These are phyloP conservation scores for Tuber magnatum DNA, from an alignment of 495 filamentous ascomycete genomes.

Conservation along the genomic window DNA sequence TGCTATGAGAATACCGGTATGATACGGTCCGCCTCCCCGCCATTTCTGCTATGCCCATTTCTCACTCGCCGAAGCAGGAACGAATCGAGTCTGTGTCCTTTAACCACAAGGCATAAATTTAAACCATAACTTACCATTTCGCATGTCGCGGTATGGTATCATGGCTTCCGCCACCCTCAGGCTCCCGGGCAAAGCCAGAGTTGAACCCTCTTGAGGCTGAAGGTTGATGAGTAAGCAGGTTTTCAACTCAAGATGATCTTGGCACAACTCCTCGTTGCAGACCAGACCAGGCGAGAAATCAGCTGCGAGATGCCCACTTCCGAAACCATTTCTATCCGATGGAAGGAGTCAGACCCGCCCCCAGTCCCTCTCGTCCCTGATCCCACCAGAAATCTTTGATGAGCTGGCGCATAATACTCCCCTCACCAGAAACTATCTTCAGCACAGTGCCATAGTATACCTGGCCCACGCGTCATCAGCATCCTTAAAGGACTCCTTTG, in stretches of 20 bases:
- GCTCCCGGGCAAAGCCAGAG: neutral
- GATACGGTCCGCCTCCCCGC: too few species aligned
- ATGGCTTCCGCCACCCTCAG: too few species aligned
- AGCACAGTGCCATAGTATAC: neutral
- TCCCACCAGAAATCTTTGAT: neutral
- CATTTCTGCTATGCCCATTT: neutral
- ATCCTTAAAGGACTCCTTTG: neutral
- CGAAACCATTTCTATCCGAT: neutral
- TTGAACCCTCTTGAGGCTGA: neutral
- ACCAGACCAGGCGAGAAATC: neutral
- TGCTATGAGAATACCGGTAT: too few species aligned
- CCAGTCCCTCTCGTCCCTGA: neutral
- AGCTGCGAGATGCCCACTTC: neutral
- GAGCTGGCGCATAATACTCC: neutral
- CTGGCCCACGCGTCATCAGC: neutral
- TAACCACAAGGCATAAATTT: neutral
- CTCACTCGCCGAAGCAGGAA: neutral
- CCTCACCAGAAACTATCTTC: neutral
- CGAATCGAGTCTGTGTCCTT: neutral
- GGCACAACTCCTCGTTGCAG: neutral
- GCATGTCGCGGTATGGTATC: too few species aligned
- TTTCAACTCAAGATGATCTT: neutral
- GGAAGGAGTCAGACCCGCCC: neutral
- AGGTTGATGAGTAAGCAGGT: neutral
- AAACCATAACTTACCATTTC: too few species aligned